Evolutionary conservation across 2,329 filamentous ascomycete genomes (phyloP), one percentile per base, ranked within the genome.

Genomic region (Daldinia sp.): DNA sequence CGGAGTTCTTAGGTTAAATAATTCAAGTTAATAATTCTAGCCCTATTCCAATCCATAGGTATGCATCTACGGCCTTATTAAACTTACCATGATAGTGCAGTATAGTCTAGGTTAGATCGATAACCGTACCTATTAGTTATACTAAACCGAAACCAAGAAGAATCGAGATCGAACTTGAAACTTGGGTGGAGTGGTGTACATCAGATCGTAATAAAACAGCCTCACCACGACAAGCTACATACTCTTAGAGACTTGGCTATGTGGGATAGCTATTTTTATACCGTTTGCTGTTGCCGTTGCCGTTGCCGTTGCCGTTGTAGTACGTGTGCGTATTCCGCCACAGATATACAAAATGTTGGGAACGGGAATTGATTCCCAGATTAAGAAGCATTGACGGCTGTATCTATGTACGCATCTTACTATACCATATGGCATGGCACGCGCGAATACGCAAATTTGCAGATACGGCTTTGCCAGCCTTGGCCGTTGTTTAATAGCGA

Each of bases 221-320:
- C 58, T 58, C 59, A 48, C 48, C 43, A 15, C 30, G 52, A 52
- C 54, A 53, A 52, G n/a, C n/a, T n/a, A n/a, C n/a, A n/a, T n/a
- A n/a, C n/a, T n/a, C n/a, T n/a, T n/a, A n/a, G n/a, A n/a, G n/a
- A n/a, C n/a, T n/a, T n/a, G n/a, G n/a, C n/a, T n/a, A n/a, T n/a
- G 41, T 57, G 49, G 48, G 32, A 51, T 58, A 49, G 49, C 52
- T 67, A 67, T 67, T 67, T 67, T 65, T 67, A 48, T 58, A 50
- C 19, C 15, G 17, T 45, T 48, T 17, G 45, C 23, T 23, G 30
- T 27, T 21, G n/a, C n/a, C n/a, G n/a, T n/a, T n/a, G n/a, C n/a
- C n/a, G n/a, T n/a, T n/a, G n/a, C n/a, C n/a, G n/a, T n/a, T n/a
- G n/a, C n/a, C n/a, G n/a, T 27, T 27, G 13, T 43, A 25, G 19